A percentile compares a stretch with the other conserved stretches of the same genome.
Conservation (phyloP, 2,329 filamentous ascomycete genomes). For the Exophiala sideris region DNA sequence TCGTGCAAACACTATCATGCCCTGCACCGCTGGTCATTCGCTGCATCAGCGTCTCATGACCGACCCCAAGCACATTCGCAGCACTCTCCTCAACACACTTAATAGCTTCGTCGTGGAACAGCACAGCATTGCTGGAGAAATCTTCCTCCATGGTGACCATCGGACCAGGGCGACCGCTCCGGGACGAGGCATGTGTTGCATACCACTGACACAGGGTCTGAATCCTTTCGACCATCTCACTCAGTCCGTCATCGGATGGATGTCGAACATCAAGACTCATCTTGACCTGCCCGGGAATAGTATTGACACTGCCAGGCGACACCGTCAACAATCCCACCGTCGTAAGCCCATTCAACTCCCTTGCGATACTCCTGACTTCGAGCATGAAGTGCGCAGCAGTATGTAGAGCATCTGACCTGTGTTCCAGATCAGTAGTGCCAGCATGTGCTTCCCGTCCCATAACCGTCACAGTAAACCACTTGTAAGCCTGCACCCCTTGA, state of each 20-base stretch:
- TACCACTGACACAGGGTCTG: not conserved
- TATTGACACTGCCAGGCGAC: slow-evolving; percentile 68
- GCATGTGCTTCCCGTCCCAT: slow-evolving; percentile 68
- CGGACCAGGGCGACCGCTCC: not conserved
- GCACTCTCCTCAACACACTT: slow-evolving; percentile 61
- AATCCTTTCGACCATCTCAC: slow-evolving; percentile 15
- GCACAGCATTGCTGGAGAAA: slow-evolving; percentile 50
- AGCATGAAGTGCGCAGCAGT: slow-evolving; percentile 66
- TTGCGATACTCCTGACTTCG: slow-evolving; percentile 60
- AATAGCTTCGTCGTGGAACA: slow-evolving; percentile 67
- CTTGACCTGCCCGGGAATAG: slow-evolving; percentile 63
- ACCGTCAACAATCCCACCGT: slow-evolving; percentile 67
- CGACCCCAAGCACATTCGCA: slow-evolving; percentile 48
- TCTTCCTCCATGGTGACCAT: slow-evolving; percentile 19
- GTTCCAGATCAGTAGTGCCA: slow-evolving; percentile 66
- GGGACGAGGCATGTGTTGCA: no score
- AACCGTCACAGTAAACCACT: slow-evolving; percentile 68
- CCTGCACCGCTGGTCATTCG: slow-evolving; percentile 63
- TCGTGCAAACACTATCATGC: slow-evolving; percentile 63
- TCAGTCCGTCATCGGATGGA: slow-evolving; percentile 17
- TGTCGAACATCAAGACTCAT: slow-evolving; percentile 28
- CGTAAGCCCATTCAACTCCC: slow-evolving; percentile 57
- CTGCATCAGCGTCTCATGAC: slow-evolving; percentile 45
- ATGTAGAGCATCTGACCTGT: slow-evolving; percentile 66
- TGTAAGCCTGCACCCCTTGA: slow-evolving; percentile 69